These are phyloP conservation scores for Stephanodiscus triporus DNA, from an alignment of 108 stramenopile genomes.

Conservation along the genomic window DNA sequence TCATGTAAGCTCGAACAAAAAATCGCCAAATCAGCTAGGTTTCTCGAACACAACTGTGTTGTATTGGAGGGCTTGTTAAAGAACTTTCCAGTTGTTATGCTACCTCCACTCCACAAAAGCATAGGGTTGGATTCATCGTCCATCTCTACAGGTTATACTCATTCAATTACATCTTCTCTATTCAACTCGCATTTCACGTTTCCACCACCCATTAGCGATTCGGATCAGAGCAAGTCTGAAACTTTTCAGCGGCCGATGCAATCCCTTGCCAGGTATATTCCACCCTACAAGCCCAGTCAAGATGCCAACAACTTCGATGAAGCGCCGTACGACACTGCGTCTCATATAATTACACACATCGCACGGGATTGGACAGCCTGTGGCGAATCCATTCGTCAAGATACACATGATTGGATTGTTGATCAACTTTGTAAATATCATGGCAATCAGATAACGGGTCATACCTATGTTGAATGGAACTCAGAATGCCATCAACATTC, in stretches of 20 bases:
- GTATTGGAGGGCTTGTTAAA: constrained; percentile 40
- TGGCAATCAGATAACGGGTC: background rate
- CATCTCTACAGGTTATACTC: background rate
- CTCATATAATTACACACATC: constrained; percentile 73
- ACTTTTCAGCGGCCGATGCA: background rate
- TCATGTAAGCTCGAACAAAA: constrained; percentile 38
- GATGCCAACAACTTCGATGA: constrained; percentile 14
- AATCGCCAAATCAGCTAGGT: constrained; percentile 37
- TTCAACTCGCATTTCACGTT: constrained; percentile 9
- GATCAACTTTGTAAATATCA: constrained; percentile 48
- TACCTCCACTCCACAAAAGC: constrained; percentile 8
- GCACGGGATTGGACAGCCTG: constrained; percentile 73
- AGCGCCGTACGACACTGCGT: constrained; percentile 60
- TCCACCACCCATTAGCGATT: background rate
- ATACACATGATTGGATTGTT: constrained; percentile 70
- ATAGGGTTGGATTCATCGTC: constrained; percentile 6
- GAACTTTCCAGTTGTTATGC: constrained; percentile 35
- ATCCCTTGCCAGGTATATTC: constrained; percentile 34
- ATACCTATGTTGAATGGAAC: background rate
- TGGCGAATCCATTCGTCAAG: constrained; percentile 52
- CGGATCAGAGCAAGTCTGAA: background rate
- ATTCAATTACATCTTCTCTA: background rate
- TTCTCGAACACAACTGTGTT: constrained; percentile 35
- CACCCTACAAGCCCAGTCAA: constrained; percentile 26
- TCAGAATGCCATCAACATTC: background rate